Percentiles rank a stretch among this genome's conserved stretches.
Conservation (phyloP, 2,329 filamentous ascomycete genomes). For the Trichoderma cornu-damae region DNA sequence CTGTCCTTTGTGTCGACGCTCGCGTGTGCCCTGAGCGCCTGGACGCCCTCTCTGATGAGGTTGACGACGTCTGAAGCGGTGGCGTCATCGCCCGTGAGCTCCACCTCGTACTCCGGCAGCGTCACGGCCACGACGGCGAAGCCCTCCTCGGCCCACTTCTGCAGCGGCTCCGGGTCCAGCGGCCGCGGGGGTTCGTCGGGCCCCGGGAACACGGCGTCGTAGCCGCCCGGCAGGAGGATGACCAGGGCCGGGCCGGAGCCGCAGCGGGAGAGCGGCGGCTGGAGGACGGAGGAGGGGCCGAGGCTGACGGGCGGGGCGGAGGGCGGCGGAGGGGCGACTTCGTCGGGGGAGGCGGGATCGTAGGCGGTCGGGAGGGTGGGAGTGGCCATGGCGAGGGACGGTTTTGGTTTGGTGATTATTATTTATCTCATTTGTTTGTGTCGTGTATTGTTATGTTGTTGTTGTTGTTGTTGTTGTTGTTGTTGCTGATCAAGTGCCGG, state of each 20-base stretch:
- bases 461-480: background rate
- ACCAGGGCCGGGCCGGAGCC: constrained; percentile 34
- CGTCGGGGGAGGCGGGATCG: constrained; percentile 18
- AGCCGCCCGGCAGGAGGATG: constrained; percentile 24
- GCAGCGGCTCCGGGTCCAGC: constrained; percentile 25
- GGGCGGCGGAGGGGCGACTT: constrained; percentile 17
- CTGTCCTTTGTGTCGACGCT: constrained; percentile 27
- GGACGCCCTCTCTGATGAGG: background rate
- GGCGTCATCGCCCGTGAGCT: background rate
- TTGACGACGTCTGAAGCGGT: background rate
- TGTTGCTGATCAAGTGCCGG: no score
- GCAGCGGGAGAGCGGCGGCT: constrained; percentile 29
- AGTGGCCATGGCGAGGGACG: background rate
- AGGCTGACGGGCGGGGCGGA: constrained; percentile 4
- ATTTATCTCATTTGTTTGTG: background rate
- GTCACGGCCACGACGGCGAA: constrained; percentile 29
- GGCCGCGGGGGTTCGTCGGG: constrained; percentile 10
- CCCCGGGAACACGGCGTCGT: background rate
- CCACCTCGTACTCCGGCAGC: background rate
- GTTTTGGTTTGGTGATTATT: background rate
- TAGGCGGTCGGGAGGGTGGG: constrained; percentile 1
- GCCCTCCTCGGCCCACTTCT: constrained; percentile 37
- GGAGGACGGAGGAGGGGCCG: constrained; percentile 18
- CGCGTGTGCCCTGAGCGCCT: background rate
- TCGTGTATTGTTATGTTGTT: background rate